Conservation (phyloP, 139 green algal genomes). For the Picochlorum sp. region DNA sequence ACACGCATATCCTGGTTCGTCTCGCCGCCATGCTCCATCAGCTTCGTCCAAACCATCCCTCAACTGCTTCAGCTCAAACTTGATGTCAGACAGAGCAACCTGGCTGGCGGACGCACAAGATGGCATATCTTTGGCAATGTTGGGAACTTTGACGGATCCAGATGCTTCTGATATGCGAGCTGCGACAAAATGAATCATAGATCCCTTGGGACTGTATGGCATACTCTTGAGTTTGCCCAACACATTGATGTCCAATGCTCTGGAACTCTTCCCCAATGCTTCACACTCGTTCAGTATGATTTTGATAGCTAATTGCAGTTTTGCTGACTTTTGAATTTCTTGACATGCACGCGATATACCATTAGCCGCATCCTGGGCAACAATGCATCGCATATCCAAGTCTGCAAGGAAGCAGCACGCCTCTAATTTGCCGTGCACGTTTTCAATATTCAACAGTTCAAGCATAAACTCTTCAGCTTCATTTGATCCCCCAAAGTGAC, state of each 20-base stretch:
- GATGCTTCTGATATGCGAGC: neutral
- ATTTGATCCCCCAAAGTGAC: slow-evolving; percentile 19
- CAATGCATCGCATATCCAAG: neutral
- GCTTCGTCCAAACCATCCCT: slow-evolving; percentile 9
- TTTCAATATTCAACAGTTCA: slow-evolving; percentile 21
- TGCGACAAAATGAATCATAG: neutral
- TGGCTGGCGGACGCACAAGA: slow-evolving; percentile 17
- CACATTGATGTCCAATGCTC: neutral
- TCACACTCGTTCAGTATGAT: neutral
- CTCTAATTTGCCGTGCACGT: slow-evolving; percentile 5
- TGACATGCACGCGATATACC: slow-evolving; percentile 22
- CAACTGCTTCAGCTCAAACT: slow-evolving; percentile 32
- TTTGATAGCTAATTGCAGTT: neutral
- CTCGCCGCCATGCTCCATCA: neutral
- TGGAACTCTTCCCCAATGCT: neutral
- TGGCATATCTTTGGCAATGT: slow-evolving; percentile 18
- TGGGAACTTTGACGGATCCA: slow-evolving; percentile 2
- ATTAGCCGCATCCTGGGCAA: neutral
- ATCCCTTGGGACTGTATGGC: neutral
- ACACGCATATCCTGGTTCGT: neutral
- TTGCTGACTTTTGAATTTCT: slow-evolving; percentile 23
- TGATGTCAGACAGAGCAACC: slow-evolving; percentile 11
- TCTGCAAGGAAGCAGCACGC: neutral
- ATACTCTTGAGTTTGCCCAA: neutral
- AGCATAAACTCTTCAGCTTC: slow-evolving; percentile 41